Base-by-base conservation (phyloP, 2,329 filamentous ascomycete species). In the Fusarium beomiforme region DNA sequence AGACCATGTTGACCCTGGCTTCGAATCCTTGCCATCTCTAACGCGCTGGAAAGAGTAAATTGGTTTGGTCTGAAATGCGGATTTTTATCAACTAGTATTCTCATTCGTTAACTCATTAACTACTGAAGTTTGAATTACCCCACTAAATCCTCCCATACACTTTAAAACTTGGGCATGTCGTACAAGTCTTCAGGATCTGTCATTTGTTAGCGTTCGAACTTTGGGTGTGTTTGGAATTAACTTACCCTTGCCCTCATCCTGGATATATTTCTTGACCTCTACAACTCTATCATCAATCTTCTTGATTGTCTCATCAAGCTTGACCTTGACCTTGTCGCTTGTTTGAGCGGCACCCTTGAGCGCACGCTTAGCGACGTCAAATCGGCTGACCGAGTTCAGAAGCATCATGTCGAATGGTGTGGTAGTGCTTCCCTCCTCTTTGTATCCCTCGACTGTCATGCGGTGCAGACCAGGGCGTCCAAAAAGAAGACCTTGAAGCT, bases 391-490 rank as follows among this genome's bases (percentile, higher is more conserved):
- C 23, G 81, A 73, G 73, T 92, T 92, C 8, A 86, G 78, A 3
- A 92, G 81, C 89, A 91, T 89, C 90, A 92, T 92, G 73, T 91
- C 88, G 71, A 92, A 91, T 4, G 90, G 90, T 4, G 89, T 92
- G 0, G 89, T 92, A 2, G 90, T 92, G 56, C 83, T 88, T 1
- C 89, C 90, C 77, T 92, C 90, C 74, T 92, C 90, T 29, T 84
- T 85, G 70, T 92, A 92, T 7, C 86, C 88, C 17, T 84, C 85
- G 11, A 92, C 85, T 0, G 79, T 84, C 65, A 90, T 84, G 5
- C 88, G 83, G 8, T 87, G 82, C 19, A 87, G 72, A 13, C 81
- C 79, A 0, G 83, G 83, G 1, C 89, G 82, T 1, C 88, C 88
- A 73, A 91, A 92, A 5, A 92, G 78, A 29, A 92, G 76, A 0